Conservation (phyloP, 306 rosid genomes). For the Trichosanthes truncata region DNA sequence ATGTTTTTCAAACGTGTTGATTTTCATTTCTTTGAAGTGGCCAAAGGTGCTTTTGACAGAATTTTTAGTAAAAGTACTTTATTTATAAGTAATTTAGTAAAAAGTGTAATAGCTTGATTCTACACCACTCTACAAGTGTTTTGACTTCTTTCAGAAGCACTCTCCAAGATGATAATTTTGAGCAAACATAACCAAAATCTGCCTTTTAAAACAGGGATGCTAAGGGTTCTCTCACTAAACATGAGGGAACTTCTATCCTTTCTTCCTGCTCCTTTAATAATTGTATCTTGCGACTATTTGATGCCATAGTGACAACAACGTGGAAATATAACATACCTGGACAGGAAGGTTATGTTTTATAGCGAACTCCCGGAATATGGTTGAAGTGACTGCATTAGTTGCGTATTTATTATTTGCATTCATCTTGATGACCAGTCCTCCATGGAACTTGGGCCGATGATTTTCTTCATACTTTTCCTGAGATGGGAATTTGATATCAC, state of each 20-base stretch:
- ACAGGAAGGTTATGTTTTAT: conserved; percentile 56
- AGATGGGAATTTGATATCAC: conserved; percentile 16
- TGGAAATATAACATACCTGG: conserved; percentile 48
- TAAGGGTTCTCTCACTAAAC: too few relatives aligned
- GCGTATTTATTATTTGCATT: conserved; percentile 87
- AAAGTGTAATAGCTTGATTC: too few relatives aligned
- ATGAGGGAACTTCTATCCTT: neutral
- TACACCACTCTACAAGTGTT: neutral
- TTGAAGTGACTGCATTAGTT: conserved; percentile 75
- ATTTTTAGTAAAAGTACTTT: too few relatives aligned
- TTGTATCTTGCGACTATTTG: neutral
- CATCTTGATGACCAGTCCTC: conserved; percentile 82
- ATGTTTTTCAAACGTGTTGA: neutral
- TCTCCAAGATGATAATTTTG: neutral
- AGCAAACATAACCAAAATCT: neutral
- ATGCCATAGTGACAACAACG: neutral
- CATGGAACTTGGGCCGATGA: conserved; percentile 86
- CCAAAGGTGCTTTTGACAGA: too few relatives aligned
- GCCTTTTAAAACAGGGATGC: neutral
- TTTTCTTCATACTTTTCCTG: conserved; percentile 86
- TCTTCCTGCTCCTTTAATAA: neutral
- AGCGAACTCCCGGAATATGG: conserved; percentile 77
- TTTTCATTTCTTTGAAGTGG: neutral
- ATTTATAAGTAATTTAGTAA: too few relatives aligned
- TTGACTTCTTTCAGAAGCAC: neutral